These are phyloP conservation scores for Elsinoe arachidis DNA, from an alignment of 2,329 filamentous ascomycete species.

Conservation along the genomic window DNA sequence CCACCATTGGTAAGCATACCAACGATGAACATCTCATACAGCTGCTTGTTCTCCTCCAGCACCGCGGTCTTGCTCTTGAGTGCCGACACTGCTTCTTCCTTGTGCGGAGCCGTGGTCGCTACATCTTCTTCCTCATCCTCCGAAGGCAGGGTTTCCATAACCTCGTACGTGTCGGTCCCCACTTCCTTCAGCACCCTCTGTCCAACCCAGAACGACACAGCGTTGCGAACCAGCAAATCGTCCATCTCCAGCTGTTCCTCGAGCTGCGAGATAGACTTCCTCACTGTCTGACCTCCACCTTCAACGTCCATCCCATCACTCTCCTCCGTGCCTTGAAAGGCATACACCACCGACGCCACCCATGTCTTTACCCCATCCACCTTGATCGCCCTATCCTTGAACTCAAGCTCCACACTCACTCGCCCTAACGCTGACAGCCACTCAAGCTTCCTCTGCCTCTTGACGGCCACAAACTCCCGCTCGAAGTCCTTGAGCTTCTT, in stretches of 20 bases:
- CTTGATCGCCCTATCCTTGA: constrained; percentile 67
- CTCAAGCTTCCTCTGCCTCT: constrained; percentile 73
- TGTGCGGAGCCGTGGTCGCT: constrained; percentile 28
- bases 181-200: constrained; percentile 56
- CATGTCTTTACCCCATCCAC: constrained; percentile 68
- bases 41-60: constrained; percentile 57
- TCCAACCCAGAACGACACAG: constrained; percentile 63
- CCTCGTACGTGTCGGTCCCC: constrained; percentile 47
- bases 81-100: constrained; percentile 38
- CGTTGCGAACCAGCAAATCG: constrained; percentile 58
- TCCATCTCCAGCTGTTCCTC: constrained; percentile 58
- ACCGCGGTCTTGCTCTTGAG: constrained; percentile 47
- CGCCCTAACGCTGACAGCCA: constrained; percentile 80
- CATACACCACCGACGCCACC: constrained; percentile 79
- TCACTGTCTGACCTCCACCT: constrained; percentile 17
- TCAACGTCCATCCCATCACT: constrained; percentile 29
- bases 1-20: constrained; percentile 93
- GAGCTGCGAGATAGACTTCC: constrained; percentile 38
- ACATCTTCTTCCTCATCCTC: constrained; percentile 23
- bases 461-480: constrained; percentile 66
- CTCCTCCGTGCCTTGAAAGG: constrained; percentile 54
- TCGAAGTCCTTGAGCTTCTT: constrained; percentile 63
- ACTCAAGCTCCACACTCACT: constrained; percentile 69
- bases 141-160: constrained; percentile 55
- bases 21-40: constrained; percentile 88